Base-by-base conservation (phyloP, 2,329 filamentous ascomycete genomes). In the Zymoseptoria tritici region DNA sequence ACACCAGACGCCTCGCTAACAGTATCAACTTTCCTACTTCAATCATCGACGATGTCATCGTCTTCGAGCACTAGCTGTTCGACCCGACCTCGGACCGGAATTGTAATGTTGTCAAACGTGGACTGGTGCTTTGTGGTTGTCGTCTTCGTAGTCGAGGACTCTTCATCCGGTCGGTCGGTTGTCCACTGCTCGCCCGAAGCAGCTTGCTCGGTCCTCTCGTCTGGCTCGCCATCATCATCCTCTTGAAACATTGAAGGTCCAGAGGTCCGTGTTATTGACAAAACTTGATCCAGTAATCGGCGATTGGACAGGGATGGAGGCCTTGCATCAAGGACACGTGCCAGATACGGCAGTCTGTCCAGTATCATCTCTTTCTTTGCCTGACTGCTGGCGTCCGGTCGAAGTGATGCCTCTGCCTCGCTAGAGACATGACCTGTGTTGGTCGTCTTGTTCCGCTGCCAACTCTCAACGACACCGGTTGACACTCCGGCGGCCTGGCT, bases 321-420 rank as follows among this genome's bases (percentile, higher is more conserved):
- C 62, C 66, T 60, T 22, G 68, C 68, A 20, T 68, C 69, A 2
- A 77, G 61, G 49, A 97, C 89, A 55, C 84, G 81, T 1, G 86
- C 81, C 79, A 94, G 85, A 73, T 96, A 97, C 0, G 94, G 94
- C 0, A 99, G 80, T 8, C 91, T 85, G 65, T 97, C 90, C 22
- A 97, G 82, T 0, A 97, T 75, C 78, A 94, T 81, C 72, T 93
- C 90, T 50, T 81, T 81, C 42, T 86, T 85, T 3, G 87, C 85
- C 3, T 86, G 67, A 50, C 57, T 65, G 59, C 59, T 69, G 61
- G 53, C 49, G 22, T 59, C 58, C 1, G 56, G 26, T 53, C 42
- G 31, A 20, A 24, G 21, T 52, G 57, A 36, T 9, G 52, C 54
- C 3, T 57, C 29, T 9, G 36, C 21, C 11, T 49, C 42, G 36